These are phyloP conservation scores for Candida loeiensis DNA, from an alignment of 805 yeast genomes.

Conservation along the genomic window DNA sequence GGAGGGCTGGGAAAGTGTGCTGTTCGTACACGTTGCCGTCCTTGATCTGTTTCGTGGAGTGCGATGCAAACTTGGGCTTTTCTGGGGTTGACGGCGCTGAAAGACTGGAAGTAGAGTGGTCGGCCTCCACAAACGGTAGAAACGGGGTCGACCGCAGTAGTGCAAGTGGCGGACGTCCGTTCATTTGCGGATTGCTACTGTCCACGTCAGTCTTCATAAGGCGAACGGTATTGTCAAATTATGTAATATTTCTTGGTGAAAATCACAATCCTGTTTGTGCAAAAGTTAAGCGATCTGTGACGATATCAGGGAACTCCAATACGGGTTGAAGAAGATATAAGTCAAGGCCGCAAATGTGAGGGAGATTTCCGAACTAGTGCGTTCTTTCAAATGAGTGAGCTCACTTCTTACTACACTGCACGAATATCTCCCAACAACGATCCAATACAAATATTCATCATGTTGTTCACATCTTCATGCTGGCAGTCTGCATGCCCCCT, in stretches of 20 bases:
- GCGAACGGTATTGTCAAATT: not conserved
- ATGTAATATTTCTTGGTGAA: not conserved
- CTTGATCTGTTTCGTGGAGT: not conserved
- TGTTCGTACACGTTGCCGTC: not conserved
- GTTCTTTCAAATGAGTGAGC: no score
- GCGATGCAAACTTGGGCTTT: not conserved
- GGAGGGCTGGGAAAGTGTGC: constrained; percentile 19
- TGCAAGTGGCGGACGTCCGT: not conserved
- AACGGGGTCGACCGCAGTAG: not conserved
- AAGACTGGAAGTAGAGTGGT: constrained; percentile 1
- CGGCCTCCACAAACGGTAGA: not conserved
- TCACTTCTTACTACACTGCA: no score
- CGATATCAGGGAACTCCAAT: no score
- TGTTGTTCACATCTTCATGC: no score
- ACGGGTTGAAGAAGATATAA: not conserved
- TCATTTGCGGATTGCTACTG: not conserved
- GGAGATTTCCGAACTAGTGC: no score
- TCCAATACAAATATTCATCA: no score
- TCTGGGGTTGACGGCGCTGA: not conserved
- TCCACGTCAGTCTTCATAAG: not conserved
- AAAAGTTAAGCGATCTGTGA: no score
- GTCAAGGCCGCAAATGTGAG: no score
- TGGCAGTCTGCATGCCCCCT: no score
- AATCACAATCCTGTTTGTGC: no score
- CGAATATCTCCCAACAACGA: no score